These are phyloP conservation scores for Biscogniauxia mediterranea DNA, from an alignment of 2,329 filamentous ascomycete species.

Conservation along the genomic window DNA sequence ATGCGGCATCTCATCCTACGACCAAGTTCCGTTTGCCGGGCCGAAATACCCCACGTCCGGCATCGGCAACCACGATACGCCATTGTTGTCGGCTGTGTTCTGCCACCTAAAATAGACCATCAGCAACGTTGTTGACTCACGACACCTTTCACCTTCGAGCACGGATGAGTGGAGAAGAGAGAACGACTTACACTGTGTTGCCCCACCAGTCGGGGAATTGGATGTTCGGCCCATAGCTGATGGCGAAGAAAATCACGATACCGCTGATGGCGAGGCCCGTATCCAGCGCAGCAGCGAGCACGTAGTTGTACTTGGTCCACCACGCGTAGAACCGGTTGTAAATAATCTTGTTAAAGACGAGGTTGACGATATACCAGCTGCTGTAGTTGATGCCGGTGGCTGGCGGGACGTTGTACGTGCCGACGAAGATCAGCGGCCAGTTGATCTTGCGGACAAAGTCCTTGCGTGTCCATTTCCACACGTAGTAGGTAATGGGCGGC, in stretches of 20 bases:
- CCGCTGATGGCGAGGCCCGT: constrained; percentile 33
- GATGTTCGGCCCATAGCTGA: constrained; percentile 33
- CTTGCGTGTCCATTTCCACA: constrained; percentile 38
- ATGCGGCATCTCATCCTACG: constrained; percentile 5
- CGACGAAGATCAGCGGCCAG: constrained; percentile 37
- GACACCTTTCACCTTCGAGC: no score
- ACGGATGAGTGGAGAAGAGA: not conserved
- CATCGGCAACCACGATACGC: constrained; percentile 32
- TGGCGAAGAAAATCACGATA: constrained; percentile 37
- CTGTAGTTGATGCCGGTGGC: constrained; percentile 37
- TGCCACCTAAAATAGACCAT: constrained; percentile 27
- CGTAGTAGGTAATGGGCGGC: constrained; percentile 41
- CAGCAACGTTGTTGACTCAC: constrained; percentile 5
- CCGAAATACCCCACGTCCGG: constrained; percentile 35
- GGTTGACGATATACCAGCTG: constrained; percentile 43
- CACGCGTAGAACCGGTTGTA: constrained; percentile 42
- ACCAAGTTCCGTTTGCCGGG: constrained; percentile 33
- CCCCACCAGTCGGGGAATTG: constrained; percentile 37
- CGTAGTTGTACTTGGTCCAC: constrained; percentile 46
- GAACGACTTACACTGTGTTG: constrained; percentile 35
- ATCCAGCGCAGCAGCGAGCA: constrained; percentile 34
- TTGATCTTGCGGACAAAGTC: constrained; percentile 36
- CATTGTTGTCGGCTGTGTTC: constrained; percentile 34
- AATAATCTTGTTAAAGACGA: constrained; percentile 45
- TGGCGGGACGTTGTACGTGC: constrained; percentile 39